Evolutionary conservation across 176 grass and related monocot genomes (phyloP), one percentile per base, ranked within the genome.

Genomic region (Musa schizocarpa): DNA sequence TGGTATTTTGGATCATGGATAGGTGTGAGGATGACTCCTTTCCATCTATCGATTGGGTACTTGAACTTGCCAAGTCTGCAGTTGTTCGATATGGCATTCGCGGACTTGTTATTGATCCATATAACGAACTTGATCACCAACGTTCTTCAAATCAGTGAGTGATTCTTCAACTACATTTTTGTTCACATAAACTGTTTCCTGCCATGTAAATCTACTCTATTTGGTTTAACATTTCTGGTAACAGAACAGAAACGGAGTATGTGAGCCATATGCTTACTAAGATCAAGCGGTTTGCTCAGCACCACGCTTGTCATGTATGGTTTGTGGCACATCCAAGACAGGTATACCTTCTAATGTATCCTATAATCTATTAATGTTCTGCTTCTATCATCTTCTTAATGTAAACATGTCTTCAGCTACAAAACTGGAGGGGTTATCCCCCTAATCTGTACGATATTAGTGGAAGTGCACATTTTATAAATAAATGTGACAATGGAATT

Each of bases 401-500:
- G 9, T 76, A 75, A 65, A 48, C 73, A 27, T 83, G 77, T 43
- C 63, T 52, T 59, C 71, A 99, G 96, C 87, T 92, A 83, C 88
- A 94, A n/a, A 87, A 95, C 63, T 99, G 96, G 96, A 75, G 13
- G 51, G 96, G 96, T 74, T 76, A 73, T 11, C 69, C 96, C 9
- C 96, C 96, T 76, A 95, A 82, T 84, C 74, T 99, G 81, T 95
- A 99, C 77, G 96, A 99, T 71, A 99, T 99, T 77, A 99, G 96
- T 75, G 96, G 91, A 68, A 99, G 96, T 52, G 91, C 96, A 13
- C 96, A 94, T 92, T 99, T 99, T 73, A 92, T 99, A 86, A 99
- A 99, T 67, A 92, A 99, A 89, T 99, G 96, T 84, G 96, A 99
- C 62, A 99, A 99, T 82, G 96, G 91, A 51, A 95, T 99, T 77